Base-by-base conservation (phyloP, 1,139 yeast species). In the Geotrichum aggregatum region DNA sequence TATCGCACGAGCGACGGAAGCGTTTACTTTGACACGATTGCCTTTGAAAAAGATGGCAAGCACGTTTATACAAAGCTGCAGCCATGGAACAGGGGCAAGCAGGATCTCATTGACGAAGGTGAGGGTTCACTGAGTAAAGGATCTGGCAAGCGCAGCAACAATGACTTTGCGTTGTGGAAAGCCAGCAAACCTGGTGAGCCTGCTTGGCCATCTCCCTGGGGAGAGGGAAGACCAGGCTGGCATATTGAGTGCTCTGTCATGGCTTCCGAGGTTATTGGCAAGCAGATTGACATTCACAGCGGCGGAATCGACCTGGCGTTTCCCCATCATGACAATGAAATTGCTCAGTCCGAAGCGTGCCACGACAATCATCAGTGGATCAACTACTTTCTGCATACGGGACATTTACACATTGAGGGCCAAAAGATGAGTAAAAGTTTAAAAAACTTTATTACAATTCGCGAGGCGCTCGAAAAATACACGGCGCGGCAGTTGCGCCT, bases 261-360 rank as follows among this genome's bases (percentile, higher is more conserved):
- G 99, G 98, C 98, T 1, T 79, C 92, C 50, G 96, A 89, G 62
- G 78, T 89, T 46, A 76, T 87, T 42, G 98, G 98, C 1, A 71
- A 79, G 34, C 77, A 78, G 54, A 85, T 94, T 77, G 99, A 92
- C 70, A 88, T 92, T 60, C 99, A 92, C 68, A 84, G 96, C 21
- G 98, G 99, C 54, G 99, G 98, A 59, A 82, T 92, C 56, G 99
- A 92, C 71, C 78, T 92, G 64, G 96, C 98, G 30, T 94, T 92
- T 75, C 99, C 99, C n/a, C 99, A 92, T 68, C 99, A 92, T 71
- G 99, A 92, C 70, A 92, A 92, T 65, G 99, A 92, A 72, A 75
- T 92, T 61, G 99, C 99, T 1, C 99, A 92, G 72, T 80, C 94
- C 28, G 99, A 92, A 71, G 98, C 98, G 4, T 85, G 83, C 68